Evolutionary conservation across 2,329 filamentous ascomycete genomes (phyloP), one percentile per base, ranked within the genome.

Genomic region (Venturia oleaginea): DNA sequence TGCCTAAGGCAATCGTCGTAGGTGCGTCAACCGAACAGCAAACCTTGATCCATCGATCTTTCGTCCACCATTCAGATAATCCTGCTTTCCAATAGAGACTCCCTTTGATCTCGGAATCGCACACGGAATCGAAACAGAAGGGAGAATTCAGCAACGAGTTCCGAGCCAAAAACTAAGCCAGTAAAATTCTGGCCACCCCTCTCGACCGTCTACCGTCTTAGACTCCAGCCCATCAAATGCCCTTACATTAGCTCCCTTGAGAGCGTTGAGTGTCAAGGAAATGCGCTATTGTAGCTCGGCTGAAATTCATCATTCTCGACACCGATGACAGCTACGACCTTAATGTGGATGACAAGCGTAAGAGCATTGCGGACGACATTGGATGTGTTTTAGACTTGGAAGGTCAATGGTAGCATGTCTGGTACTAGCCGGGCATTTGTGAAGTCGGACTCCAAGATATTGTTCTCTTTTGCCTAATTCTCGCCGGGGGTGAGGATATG

Each of bases 41-140:
- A 40, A 15, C 38, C 10, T 40, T 40, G 13, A 17, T 40, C 17
- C 11, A 8, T 2, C 38, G 17, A 40, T 15, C 38, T 24, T 24
- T 11, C 2, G 43, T 48, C 43, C 19, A 24, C 43, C 2, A 24
- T 24, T 34, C 27, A 85, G 68, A 71, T 77, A 89, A 69, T 87
- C 82, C 63, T 67, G 48, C 78, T 89, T 89, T 42, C 84, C 85
- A 24, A 90, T n/a, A 0, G 77, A 75, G 30, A 87, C 83, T 1
- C 86, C 86, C 74, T 84, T 80, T 70, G 79, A 81, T 66, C 86
- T 78, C 71, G 88, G 70, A 64, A 89, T 83, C 27, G 73, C 77
- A 75, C 89, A 89, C 15, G 83, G 78, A 13, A 79, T 86, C 2
- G 73, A 79, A 19, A 83, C 68, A 86, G 74, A 89, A 89, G 76